These are phyloP conservation scores for Suhomyces guaymorum DNA, from an alignment of 1,139 yeast species.

Conservation along the genomic window DNA sequence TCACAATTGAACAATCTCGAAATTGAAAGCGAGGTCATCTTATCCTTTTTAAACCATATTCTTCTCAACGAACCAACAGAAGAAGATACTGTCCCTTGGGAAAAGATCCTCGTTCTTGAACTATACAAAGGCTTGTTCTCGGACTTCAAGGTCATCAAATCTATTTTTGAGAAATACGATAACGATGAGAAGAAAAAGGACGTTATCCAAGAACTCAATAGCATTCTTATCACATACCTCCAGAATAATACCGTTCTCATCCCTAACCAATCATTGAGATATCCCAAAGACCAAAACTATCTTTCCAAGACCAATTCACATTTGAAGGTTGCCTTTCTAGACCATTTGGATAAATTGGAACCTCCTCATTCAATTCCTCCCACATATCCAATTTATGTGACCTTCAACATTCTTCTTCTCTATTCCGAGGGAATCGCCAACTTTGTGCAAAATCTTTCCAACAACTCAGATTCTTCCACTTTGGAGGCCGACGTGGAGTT, in stretches of 20 bases:
- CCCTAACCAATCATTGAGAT: constrained; percentile 34
- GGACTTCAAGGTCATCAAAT: constrained; percentile 53
- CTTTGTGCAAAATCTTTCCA: constrained; percentile 48
- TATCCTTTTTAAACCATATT: constrained; percentile 71
- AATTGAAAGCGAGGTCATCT: constrained; percentile 77
- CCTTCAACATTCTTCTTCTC: constrained; percentile 53
- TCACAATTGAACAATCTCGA: constrained; percentile 62
- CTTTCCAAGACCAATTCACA: constrained; percentile 30
- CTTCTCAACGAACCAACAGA: constrained; percentile 35
- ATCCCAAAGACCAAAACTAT: constrained; percentile 19
- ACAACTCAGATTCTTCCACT: constrained; percentile 22
- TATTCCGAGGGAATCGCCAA: constrained; percentile 71
- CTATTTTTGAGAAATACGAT: constrained; percentile 66
- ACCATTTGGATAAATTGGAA: constrained; percentile 74
- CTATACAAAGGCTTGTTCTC: constrained; percentile 60
- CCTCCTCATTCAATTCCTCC: constrained; percentile 63
- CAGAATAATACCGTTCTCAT: constrained; percentile 35
- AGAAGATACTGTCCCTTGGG: constrained; percentile 50
- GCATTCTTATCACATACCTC: constrained; percentile 37
- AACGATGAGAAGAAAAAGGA: constrained; percentile 55
- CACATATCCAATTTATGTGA: constrained; percentile 62
- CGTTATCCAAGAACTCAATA: constrained; percentile 59
- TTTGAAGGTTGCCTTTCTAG: constrained; percentile 61
- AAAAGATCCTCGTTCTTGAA: constrained; percentile 70
- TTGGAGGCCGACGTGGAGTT: constrained; percentile 41